Evolutionary conservation across 345 rosid species (phyloP), one percentile per base, ranked within the genome.

Genomic region (Noccaea bulbosa): DNA sequence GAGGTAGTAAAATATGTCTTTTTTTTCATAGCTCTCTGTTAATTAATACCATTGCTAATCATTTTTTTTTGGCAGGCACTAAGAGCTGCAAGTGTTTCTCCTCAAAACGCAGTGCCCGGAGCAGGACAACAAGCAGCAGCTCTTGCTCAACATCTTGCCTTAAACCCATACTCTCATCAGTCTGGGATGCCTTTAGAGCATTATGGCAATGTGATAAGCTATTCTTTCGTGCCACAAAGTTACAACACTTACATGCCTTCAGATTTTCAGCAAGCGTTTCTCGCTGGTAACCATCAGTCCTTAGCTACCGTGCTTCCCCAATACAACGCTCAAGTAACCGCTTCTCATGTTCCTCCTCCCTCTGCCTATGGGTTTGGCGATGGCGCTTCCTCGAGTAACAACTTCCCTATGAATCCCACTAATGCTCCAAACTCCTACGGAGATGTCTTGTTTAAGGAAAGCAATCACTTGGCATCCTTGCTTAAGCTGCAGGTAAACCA

Each of bases 211-310:
- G 79, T 93, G 93, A 84, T 93, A 39, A 69, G 95, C 58, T 93
- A 91, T 62, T 91, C 95, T 7, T 89, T 83, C 78, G 67, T 91
- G 82, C 87, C 97, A 44, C 98, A 84, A 81, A 87, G 90, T 81
- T 93, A 87, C 75, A 78, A 91, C 0, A 45, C 72, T 14, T 93
- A 87, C 58, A 81, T 89, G 98, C 87, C 95, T 37, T 89, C 96
- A 11, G 88, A 83, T 59, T 93, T 82, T 74, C 98, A 88, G 81
- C 98, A 93, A 82, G 74, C 80, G 14, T 88, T 83, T 70, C 55
- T 62, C 6, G 77, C 92, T 52, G 92, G 90, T 54, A 88, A 77
- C 71, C 92, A 85, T 71, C 97, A 93, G 81, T 87, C 97, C 2
- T 1, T 27, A 27, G 4, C 30, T 27, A 2, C 30, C 22, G 78